Percentiles rank a stretch among this genome's conserved stretches.
These are phyloP conservation scores for Sclerotinia nivalis DNA, from an alignment of 2,329 filamentous ascomycete species.

Conservation along the genomic window DNA sequence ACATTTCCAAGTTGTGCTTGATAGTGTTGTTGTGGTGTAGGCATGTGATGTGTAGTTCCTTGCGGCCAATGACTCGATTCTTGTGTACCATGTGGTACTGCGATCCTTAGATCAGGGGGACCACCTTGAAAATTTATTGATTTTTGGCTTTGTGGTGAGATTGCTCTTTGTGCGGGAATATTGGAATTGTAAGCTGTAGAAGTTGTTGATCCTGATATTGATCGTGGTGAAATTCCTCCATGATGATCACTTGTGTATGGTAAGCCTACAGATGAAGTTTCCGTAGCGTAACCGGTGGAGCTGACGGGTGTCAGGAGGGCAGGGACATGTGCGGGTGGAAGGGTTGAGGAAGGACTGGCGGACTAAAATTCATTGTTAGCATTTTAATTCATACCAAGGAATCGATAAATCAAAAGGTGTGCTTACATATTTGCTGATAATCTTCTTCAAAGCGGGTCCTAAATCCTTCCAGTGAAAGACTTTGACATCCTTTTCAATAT, in stretches of 20 bases:
- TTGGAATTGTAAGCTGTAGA: constrained; percentile 35
- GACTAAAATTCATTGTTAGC: constrained; percentile 35
- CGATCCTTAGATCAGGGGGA: constrained; percentile 38
- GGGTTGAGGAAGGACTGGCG: constrained; percentile 40
- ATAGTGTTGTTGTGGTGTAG: constrained; percentile 32
- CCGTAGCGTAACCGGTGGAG: constrained; percentile 39
- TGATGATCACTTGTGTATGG: constrained; percentile 39
- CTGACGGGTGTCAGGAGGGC: constrained; percentile 40
- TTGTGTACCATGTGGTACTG: constrained; percentile 35
- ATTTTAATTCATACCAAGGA: neutral
- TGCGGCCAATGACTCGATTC: constrained; percentile 36
- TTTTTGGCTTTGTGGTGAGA: constrained; percentile 38
- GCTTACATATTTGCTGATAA: constrained; percentile 84
- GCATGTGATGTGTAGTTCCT: constrained; percentile 37
- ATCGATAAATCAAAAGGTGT: neutral
- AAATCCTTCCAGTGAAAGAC: constrained; percentile 97
- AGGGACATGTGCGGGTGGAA: constrained; percentile 34
- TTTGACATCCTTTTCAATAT: constrained; percentile 99
- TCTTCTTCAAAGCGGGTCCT: constrained; percentile 87
- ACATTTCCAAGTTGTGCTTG: constrained; percentile 30
- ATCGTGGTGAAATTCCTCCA: constrained; percentile 39
- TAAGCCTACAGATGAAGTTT: constrained; percentile 35
- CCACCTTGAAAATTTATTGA: constrained; percentile 34
- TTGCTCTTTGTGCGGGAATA: constrained; percentile 33
- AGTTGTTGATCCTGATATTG: constrained; percentile 38